Conservation (phyloP, 345 rosid genomes). For the Cardamine chenopodiifolia region DNA sequence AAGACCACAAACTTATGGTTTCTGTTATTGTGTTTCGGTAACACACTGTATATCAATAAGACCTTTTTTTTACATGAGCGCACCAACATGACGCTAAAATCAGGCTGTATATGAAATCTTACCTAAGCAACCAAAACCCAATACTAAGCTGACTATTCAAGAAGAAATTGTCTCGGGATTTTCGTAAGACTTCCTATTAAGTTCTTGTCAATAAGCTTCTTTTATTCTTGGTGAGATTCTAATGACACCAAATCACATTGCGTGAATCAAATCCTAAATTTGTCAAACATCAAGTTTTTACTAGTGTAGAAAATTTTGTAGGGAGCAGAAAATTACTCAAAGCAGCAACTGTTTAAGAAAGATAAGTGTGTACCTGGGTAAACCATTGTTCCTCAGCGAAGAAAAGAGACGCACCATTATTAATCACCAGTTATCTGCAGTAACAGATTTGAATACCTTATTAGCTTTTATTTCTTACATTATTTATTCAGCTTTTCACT, state of each 20-base stretch:
- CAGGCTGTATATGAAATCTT: constrained; percentile 16
- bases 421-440: constrained; percentile 5
- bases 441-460: not conserved
- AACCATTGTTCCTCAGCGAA: constrained; percentile 6
- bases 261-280: not conserved
- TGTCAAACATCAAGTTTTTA: not conserved
- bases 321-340: constrained; percentile 4
- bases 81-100: constrained; percentile 13
- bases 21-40: constrained; percentile 22
- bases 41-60: constrained; percentile 17
- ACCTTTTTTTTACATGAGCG: not conserved
- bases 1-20: constrained; percentile 9
- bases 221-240: constrained; percentile 3
- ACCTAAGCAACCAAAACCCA: not conserved
- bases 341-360: not conserved
- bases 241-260: constrained; percentile 7
- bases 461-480: constrained; percentile 6
- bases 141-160: not conserved
- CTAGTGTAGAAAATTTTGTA: not conserved
- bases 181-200: not conserved
- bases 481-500: constrained; percentile 9
- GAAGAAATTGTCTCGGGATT: not conserved
- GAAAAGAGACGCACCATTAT: not conserved
- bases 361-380: constrained; percentile 18
- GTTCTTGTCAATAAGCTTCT: not conserved